Percentiles rank a stretch among this genome's conserved stretches.
Conservation (phyloP, 306 rosid genomes). For the Begonia peltatifolia region DNA sequence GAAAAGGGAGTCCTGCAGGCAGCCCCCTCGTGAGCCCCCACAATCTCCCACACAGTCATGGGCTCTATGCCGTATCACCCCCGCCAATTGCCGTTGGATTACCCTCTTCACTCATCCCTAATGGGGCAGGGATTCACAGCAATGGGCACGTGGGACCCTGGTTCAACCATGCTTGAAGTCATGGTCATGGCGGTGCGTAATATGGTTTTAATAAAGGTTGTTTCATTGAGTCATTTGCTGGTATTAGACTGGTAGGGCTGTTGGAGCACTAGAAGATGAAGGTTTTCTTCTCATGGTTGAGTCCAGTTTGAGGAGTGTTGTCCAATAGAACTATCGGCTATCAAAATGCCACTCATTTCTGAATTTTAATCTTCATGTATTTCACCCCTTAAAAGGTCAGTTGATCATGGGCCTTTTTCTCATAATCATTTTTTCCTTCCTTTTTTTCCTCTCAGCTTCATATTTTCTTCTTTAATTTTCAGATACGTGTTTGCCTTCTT, state of each 20-base stretch:
- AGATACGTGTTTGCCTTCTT: not conserved
- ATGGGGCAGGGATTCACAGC: slow-evolving; percentile 76
- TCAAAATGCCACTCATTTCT: slow-evolving; percentile 20
- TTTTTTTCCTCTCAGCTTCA: too few relatives aligned
- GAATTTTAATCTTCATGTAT: slow-evolving; percentile 15
- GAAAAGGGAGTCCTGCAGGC: slow-evolving; percentile 61
- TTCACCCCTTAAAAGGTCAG: slow-evolving; percentile 1
- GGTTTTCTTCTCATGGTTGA: slow-evolving; percentile 11
- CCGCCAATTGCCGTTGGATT: slow-evolving; percentile 46
- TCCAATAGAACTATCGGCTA: slow-evolving; percentile 49
- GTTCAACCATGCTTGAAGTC: slow-evolving; percentile 66
- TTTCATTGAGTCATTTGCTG: slow-evolving; percentile 30
- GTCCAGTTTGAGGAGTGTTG: slow-evolving; percentile 7
- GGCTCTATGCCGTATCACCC: slow-evolving; percentile 52
- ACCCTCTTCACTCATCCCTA: slow-evolving; percentile 57
- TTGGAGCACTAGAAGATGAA: slow-evolving; percentile 32
- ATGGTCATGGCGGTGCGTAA: slow-evolving; percentile 12
- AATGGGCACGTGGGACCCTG: slow-evolving; percentile 96
- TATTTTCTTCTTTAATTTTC: not conserved
- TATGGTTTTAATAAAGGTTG: not conserved
- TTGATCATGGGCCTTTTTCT: slow-evolving; percentile 29
- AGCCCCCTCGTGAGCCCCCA: slow-evolving; percentile 78
- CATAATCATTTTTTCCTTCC: not conserved
- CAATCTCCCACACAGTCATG: slow-evolving; percentile 56
- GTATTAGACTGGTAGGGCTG: slow-evolving; percentile 50